Base-by-base conservation (phyloP, 345 rosid species). In the Cardiospermum halicacabum region DNA sequence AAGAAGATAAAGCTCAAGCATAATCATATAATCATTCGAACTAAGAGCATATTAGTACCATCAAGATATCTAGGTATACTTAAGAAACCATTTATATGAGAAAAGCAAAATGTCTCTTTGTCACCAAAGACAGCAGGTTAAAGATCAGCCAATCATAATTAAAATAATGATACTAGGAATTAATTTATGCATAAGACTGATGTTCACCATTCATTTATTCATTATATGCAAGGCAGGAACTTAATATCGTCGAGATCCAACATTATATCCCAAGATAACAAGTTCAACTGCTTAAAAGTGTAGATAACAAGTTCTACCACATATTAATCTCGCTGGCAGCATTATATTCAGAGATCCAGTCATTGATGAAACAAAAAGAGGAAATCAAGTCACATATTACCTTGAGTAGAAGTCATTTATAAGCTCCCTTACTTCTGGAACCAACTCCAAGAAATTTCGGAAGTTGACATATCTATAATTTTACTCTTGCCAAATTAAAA, bases 341-440 rank as follows among this genome's bases (percentile, higher is more conserved):
- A 45, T 56, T 2, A 39, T 56, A 11, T 53, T 56, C 57, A 2
- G 21, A 61, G 26, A 49, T 6, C 60, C 53, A 51, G 62, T 10
- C 34, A 62, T 16, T 19, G 42, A 8, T 55, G 40, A 43, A 21
- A 24, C 42, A 11, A 21, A 55, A 26, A 37, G 25, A 32, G 49
- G 12, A 39, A 22, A 67, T n/a, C n/a, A 58, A 25, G 53, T 49
- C 10, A 36, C 0, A 27, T 37, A 48, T 56, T 79, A 95, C 98
- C 99, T 95, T 27, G 98, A 84, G 80, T 95, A 95, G 69, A 95
- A 95, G 72, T 89, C 94, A 75, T 88, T 86, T 70, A 95, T 86
- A 65, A 95, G 94, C 79, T 95, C 99, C 77, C 99, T 89, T 43
- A 91, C 96, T 84, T 95, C 98, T 64, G 99, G 99, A 55, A 88